phyloP scores from a whole-genome alignment of 2,329 filamentous ascomycete genomes.

The Cladosporium sp. region DNA sequence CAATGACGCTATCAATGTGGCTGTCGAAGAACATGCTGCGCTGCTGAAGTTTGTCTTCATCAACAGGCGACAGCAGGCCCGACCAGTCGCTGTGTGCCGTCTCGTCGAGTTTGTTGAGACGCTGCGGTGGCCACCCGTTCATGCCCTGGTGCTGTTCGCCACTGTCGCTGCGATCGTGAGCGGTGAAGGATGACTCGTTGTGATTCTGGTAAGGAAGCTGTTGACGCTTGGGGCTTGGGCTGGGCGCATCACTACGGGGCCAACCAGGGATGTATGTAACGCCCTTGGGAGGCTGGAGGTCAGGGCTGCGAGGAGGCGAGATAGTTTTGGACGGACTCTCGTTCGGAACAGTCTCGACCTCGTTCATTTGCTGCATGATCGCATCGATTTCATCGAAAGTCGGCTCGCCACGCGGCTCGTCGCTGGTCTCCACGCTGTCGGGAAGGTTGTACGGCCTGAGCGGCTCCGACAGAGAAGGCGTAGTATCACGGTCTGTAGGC shows the following conservation, averaged over 20 bases:
- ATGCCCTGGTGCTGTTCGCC: constrained; percentile 37
- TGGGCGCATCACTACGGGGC: constrained; percentile 62
- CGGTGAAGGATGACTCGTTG: constrained; percentile 29
- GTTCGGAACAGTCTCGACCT: constrained; percentile 35
- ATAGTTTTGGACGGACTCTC: constrained; percentile 1
- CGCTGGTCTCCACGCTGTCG: constrained; percentile 16
- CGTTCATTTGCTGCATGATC: constrained; percentile 78
- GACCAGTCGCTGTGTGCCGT: constrained; percentile 86
- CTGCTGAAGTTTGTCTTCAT: constrained; percentile 75
- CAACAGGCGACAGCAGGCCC: constrained; percentile 71
- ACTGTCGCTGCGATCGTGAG: constrained; percentile 28
- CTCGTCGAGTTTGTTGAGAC: constrained; percentile 55
- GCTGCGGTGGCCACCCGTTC: constrained; percentile 23
- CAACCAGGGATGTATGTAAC: constrained; percentile 29
- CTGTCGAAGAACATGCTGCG: constrained; percentile 85
- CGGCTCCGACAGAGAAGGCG: constrained; percentile 3
- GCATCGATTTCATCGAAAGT: constrained; percentile 84
- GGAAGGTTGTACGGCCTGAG: constrained; percentile 15
- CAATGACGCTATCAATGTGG: constrained; percentile 81
- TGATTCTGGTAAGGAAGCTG: constrained; percentile 3
- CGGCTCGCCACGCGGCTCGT: constrained; percentile 28
- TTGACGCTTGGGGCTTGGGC: constrained; percentile 53
- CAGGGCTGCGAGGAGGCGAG: constrained; percentile 20
- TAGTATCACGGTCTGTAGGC: not conserved
- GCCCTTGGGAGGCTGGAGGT: constrained; percentile 23